Base-by-base conservation (phyloP, 2,329 filamentous ascomycete species). In the Parastagonospora nodorum region DNA sequence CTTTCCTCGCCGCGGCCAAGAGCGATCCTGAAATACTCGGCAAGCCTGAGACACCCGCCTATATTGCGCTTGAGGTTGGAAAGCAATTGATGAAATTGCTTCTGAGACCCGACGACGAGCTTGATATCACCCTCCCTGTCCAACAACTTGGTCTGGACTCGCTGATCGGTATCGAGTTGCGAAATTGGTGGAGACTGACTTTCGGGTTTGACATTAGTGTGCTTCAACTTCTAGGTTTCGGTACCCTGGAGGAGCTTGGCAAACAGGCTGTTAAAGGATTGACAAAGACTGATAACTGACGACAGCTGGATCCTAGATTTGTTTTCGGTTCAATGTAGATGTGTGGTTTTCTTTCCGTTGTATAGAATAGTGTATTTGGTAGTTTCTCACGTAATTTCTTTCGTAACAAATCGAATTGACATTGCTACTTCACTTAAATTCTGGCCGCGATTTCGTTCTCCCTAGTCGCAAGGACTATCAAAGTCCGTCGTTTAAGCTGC, bases 111-210 rank as follows among this genome's bases (percentile, higher is more conserved):
- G 64, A 67, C 4, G 66, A 69, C 2, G 42, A 55, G 8, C 11
- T 66, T 5, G 51, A 68, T 15, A 48, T 51, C 1, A 28, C 19
- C 1, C 7, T 51, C 33, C 28, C 39, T 5, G 37, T 71, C 15
- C 45, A 49, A 14, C 56, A 67, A 33, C 45, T 73, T 14, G 71
- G 72, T 0, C 36, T 74, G 28, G 72, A 74, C 41, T 66, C 60
- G 8, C 41, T 75, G 8, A 61, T 73, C 36, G 66, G 58, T 0
- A 66, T 77, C 2, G 76, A 78, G 50, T 55, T 78, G 24, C 61
- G 75, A 0, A 67, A 61, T 27, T 78, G 75, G 76, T 66, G 74
- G 43, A 69, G 62, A 29, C 66, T 68, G 50, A 57, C 55, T 4
- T 55, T 78, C 5, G 68, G 68, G 1, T 48, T 63, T 1, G 57